Base-by-base conservation (phyloP, 257 asterid genomes). In the Nyctanthes arbortristis region DNA sequence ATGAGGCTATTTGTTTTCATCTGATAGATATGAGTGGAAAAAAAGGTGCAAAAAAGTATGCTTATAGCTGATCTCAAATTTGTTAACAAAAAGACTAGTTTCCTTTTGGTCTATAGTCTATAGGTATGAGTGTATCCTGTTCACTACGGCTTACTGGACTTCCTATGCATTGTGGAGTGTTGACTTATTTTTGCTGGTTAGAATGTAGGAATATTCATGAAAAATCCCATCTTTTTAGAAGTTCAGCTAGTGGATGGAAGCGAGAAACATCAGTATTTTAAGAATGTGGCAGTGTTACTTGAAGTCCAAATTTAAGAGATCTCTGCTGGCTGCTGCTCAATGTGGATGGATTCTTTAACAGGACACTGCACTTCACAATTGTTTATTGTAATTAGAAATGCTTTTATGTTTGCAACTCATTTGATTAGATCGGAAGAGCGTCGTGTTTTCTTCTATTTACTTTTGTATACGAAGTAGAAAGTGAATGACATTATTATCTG, bases 251-350 rank as follows among this genome's bases (percentile, higher is more conserved):
- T 43, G 54, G 54, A 43, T 5, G 24, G 0, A 43, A 14, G 24
- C n/a, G 13, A 12, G 22, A n/a, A 27, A 34, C 28, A 68, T 55
- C 27, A 54, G 54, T 27, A 24, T 36, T 33, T 66, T 25, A 33
- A 67, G 72, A 8, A 52, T 11, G 20, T 40, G 39, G 32, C 39
- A 12, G 33, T 5, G 64, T 64, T 64, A 49, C 27, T 49, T 54
- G 52, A 47, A 65, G 47, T 12, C 54, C 16, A 9, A 39, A 24
- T 12, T 3, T 61, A n/a, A n/a, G 69, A 52, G 52, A 39, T 29
- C 24, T 10, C 29, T 8, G 34, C 27, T n/a, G n/a, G n/a, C 54
- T n/a, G n/a, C n/a, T n/a, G 5, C 6, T 0, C n/a, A 43, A 16
- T 9, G 29, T 8, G n/a, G 58, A 18, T 49, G 58, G 25, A 49